Conservation (phyloP, 1,284 basidiomycete genomes). For the Ceratorhiza oryzae-sativae region DNA sequence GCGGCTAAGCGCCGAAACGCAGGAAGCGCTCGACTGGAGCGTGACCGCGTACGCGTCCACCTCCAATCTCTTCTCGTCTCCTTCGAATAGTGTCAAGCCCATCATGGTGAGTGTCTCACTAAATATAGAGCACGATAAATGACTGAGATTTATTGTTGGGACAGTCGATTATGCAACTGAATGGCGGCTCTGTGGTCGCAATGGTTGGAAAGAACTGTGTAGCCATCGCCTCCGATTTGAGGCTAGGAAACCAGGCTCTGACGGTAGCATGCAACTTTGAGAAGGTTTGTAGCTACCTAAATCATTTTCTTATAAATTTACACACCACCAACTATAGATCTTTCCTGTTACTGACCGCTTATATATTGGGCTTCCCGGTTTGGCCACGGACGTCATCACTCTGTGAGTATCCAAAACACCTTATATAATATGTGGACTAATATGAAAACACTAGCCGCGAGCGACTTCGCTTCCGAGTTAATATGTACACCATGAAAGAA, state of each 20-base stretch:
- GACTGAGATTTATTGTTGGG: not conserved
- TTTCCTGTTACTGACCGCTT: constrained; percentile 94
- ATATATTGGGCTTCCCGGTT: constrained; percentile 90
- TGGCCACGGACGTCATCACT: constrained; percentile 93
- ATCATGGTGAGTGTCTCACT: constrained; percentile 40
- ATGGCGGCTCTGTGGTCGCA: constrained; percentile 97
- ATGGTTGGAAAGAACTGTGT: constrained; percentile 99
- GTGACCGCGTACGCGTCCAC: constrained; percentile 38
- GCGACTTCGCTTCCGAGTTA: constrained; percentile 90
- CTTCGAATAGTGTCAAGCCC: constrained; percentile 23
- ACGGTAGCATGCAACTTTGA: constrained; percentile 93
- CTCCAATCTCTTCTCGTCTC: not conserved
- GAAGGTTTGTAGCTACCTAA: constrained; percentile 75
- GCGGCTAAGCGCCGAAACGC: not conserved
- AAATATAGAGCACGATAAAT: not conserved
- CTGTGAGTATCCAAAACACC: constrained; percentile 62
- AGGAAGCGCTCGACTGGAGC: constrained; percentile 6
- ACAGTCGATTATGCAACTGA: constrained; percentile 85
- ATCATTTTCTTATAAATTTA: not conserved
- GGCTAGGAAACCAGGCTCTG: constrained; percentile 89
- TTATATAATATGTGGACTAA: constrained; percentile 35
- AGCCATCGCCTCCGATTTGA: constrained; percentile 95
- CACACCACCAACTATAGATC: constrained; percentile 61
- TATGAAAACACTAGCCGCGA: constrained; percentile 66
- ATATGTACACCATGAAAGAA: constrained; percentile 99